Evolutionary conservation across 176 grass and related monocot species (phyloP), one percentile per base, ranked within the genome.

Genomic region (Carex pumila): DNA sequence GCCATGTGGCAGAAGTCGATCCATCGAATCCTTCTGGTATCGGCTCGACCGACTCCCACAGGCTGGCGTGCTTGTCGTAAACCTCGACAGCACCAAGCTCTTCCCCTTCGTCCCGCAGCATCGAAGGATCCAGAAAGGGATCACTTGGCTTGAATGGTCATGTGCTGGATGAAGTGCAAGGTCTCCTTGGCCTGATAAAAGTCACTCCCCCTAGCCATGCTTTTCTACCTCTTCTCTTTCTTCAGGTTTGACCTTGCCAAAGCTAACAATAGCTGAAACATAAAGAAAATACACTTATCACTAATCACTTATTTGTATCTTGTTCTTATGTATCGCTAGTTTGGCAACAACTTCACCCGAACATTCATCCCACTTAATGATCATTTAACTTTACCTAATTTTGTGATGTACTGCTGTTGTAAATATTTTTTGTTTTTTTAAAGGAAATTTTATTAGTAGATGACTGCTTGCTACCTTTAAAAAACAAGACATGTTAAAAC

Each of bases 211-310:
- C 64, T 95, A 83, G 34, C 93, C 93, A 36, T 87, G 90, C 32
- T 95, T 81, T 85, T 92, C 85, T 82, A 89, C 81, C 70, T 82
- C 89, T 90, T 99, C 89, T 85, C 82, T 93, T 71, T 90, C 85
- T 71, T 93, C 91, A 13, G 89, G 59, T 79, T 84, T 85, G 65
- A 99, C 93, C 75, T 92, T 92, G 75, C 93, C 96, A 85, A 95
- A 99, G 61, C 93, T 95, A 66, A 99, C 96, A 89, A 99, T 93
- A 77, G 85, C 96, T 99, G 64, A n/a, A 87, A 85, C 18, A 17
- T 87, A 87, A 88, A 86, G 17, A 41, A 77, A 68, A 68, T 10
- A 4, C 36, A 7, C 17, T 18, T 18, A 65, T 15, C 4, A 50
- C 9, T 10, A 50, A 50, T 50, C 47, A 50, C 10, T 50, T 50